Percentiles rank a stretch among this genome's conserved stretches.
Evolutionary conservation across 1,284 basidiomycete species (phyloP).

Genomic region (Peniophora sp.): DNA sequence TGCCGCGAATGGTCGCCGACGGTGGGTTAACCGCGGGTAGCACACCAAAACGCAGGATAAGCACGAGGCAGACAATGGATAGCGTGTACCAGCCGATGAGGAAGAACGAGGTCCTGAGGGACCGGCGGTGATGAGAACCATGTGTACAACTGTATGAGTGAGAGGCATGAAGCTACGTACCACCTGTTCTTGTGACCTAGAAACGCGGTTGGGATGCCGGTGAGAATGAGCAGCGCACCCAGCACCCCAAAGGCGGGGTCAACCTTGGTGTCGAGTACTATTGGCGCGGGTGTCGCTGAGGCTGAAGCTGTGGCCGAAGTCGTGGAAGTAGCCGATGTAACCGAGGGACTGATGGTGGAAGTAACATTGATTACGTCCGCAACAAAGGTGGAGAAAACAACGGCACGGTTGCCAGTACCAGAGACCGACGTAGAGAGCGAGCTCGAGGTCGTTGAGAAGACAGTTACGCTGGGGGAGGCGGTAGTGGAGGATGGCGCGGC

Average conservation of each 20-base stretch:
- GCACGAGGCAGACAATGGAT: conserved; percentile 77
- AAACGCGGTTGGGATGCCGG: conserved; percentile 83
- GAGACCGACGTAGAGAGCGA: conserved; percentile 25
- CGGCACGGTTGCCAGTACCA: too few relatives aligned
- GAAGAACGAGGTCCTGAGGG: conserved; percentile 81
- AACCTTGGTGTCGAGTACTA: conserved; percentile 63
- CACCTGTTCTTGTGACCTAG: conserved; percentile 93
- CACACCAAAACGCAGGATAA: conserved; percentile 88
- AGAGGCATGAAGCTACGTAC: conserved; percentile 32
- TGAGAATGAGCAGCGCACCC: conserved; percentile 82
- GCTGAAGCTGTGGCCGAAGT: conserved; percentile 34
- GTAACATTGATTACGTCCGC: conserved; percentile 56
- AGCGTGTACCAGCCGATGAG: conserved; percentile 86
- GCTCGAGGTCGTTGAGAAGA: conserved; percentile 39
- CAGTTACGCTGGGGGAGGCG: conserved; percentile 42
- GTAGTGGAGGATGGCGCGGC: conserved; percentile 19
- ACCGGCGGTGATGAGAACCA: conserved; percentile 11
- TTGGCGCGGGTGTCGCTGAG: conserved; percentile 43
- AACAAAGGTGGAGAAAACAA: conserved; percentile 39
- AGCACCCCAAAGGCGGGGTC: conserved; percentile 88
- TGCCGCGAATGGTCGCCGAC: conserved; percentile 68
- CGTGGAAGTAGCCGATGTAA: conserved; percentile 19
- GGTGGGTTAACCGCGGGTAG: conserved; percentile 78
- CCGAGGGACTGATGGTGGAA: conserved; percentile 33
- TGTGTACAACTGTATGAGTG: conserved; percentile 5